Conservation (phyloP, 2,329 filamentous ascomycete species). For the Colletotrichum sublineola region DNA sequence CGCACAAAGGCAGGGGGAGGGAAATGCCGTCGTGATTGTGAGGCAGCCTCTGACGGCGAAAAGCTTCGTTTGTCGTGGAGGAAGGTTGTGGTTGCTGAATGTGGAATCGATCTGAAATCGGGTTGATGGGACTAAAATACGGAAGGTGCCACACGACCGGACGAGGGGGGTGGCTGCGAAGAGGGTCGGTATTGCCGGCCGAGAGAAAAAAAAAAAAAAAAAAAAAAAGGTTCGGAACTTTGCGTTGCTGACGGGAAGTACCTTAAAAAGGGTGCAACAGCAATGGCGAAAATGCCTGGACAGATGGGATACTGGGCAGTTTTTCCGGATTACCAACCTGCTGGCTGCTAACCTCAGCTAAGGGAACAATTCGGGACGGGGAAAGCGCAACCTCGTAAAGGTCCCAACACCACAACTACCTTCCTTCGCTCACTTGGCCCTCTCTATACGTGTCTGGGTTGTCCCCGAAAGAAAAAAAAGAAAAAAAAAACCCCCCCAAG, state of each 20-base stretch:
- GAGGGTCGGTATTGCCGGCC: constrained; percentile 8
- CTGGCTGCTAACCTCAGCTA: constrained; percentile 22
- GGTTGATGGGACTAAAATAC: constrained; percentile 41
- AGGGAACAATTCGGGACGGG: constrained; percentile 13
- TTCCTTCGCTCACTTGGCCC: background rate
- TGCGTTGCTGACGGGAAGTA: constrained; percentile 37
- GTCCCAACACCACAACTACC: background rate
- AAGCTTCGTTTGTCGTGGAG: constrained; percentile 40
- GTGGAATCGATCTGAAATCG: constrained; percentile 36
- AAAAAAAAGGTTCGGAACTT: constrained; percentile 39
- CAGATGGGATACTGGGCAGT: constrained; percentile 21
- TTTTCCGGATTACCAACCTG: constrained; percentile 31
- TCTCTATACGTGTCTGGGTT: background rate
- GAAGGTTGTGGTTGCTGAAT: constrained; percentile 22
- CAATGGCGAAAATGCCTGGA: constrained; percentile 13
- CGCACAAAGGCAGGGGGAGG: constrained; percentile 25
- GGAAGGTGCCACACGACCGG: constrained; percentile 39
- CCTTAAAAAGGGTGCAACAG: constrained; percentile 21
- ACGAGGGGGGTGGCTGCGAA: constrained; percentile 28
- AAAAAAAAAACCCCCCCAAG: background rate
- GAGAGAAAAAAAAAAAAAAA: constrained; percentile 27
- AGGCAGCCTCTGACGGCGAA: constrained; percentile 32
- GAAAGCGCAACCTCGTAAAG: constrained; percentile 1
- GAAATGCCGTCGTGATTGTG: constrained; percentile 26
- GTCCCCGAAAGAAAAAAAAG: no score